Evolutionary conservation across 169 alveolate genomes (phyloP), one percentile per base, ranked within the genome.

Genomic region (Cryptosporidium sp.): DNA sequence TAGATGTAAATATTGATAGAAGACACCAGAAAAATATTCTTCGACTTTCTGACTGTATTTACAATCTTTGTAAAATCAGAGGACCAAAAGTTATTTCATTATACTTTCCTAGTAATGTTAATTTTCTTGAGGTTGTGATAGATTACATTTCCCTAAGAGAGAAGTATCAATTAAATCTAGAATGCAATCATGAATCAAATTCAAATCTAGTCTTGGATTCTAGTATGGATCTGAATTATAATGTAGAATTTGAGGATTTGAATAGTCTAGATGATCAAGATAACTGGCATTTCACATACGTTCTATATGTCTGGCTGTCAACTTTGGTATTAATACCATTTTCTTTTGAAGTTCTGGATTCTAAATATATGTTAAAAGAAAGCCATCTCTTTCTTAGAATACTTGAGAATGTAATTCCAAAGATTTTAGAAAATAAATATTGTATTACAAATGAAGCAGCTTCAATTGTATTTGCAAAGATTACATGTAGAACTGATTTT

Each of bases 271-370:
- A 14, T 37, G 35, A 65, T 8, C 33, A 65, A 33, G 72, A 65
- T 7, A 45, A 80, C 10, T 80, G 89, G 89, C 69, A 80, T 62
- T 80, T 80, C 14, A 62, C 23, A 3, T 80, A 80, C 29, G 29
- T 80, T 26, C 51, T 80, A 26, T 80, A 80, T 80, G 75, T 80
- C 2, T 80, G 89, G 89, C 68, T 80, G n/a, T 45, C 89, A 4
- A 65, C 65, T 42, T 31, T 80, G 39, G 89, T 80, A 10, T 31
- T 80, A 23, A 80, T 65, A 29, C 89, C 89, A 26, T 80, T 80
- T 80, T 65, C 89, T 3, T 65, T 61, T 65, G 68, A 80, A 31
- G 52, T 45, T 1, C 67, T 80, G 3, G 89, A 80, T 67, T 80
- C 89, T 10, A 80, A 80, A 39, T 80, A 80, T 21, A 62, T 65